Percentiles rank a stretch among this genome's conserved stretches.
Conservation (phyloP, 345 rosid species). For the Rhodomyrtus tomentosa region DNA sequence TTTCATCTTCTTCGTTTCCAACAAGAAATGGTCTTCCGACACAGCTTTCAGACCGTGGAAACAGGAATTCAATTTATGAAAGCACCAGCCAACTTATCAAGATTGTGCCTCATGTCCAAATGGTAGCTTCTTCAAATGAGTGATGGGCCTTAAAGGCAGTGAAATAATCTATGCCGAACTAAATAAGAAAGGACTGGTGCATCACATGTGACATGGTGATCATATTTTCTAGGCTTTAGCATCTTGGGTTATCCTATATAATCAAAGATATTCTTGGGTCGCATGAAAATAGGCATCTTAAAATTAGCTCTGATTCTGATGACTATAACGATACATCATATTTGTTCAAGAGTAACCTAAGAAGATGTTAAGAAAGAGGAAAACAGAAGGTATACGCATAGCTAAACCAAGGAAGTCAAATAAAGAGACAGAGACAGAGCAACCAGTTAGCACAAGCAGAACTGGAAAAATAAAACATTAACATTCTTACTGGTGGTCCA, state of each 20-base stretch:
- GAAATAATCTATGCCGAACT: not conserved
- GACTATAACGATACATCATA: not conserved
- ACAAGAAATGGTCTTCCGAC: not conserved
- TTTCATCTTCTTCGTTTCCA: not conserved
- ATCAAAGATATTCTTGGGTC: not conserved
- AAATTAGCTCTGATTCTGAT: not conserved
- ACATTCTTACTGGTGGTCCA: slow-evolving; percentile 77
- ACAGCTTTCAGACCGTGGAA: not conserved
- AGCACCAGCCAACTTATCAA: not conserved
- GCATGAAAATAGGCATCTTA: not conserved
- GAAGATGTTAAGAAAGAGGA: not conserved
- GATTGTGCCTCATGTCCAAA: not conserved
- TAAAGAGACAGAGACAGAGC: not conserved
- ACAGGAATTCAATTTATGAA: not conserved
- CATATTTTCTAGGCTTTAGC: not conserved
- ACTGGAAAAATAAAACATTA: not conserved
- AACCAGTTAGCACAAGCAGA: not conserved
- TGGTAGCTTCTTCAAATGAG: not conserved
- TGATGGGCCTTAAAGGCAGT: not conserved
- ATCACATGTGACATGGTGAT: not conserved
- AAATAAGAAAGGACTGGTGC: not conserved
- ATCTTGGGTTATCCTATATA: not conserved
- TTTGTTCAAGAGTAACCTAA: not conserved
- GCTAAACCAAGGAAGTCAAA: not conserved
- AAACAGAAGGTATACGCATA: not conserved